These are phyloP conservation scores for Persicaria maculosa DNA, from an alignment of 148 eudicot genomes.

Conservation along the genomic window DNA sequence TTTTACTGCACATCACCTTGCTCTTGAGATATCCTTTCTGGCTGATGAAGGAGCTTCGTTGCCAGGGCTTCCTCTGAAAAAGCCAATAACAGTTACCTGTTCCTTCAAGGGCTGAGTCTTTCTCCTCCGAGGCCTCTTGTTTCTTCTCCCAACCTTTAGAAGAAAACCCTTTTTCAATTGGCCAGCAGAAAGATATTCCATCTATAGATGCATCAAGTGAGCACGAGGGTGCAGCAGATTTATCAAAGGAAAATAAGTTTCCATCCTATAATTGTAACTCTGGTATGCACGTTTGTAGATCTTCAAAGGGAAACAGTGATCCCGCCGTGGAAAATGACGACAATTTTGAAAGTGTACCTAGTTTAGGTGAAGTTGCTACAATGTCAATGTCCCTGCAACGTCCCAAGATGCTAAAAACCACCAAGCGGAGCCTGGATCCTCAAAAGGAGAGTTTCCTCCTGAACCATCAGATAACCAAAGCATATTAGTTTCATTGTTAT, in stretches of 20 bases:
- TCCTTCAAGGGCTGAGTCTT: slow-evolving; percentile 12
- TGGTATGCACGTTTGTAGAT: slow-evolving; percentile 11
- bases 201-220: slow-evolving; percentile 19
- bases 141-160: slow-evolving; percentile 20
- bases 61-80: slow-evolving; percentile 61
- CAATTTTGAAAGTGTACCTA: slow-evolving; percentile 18
- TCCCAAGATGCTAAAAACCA: slow-evolving; percentile 29
- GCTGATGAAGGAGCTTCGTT: slow-evolving; percentile 98
- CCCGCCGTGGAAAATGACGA: slow-evolving; percentile 16
- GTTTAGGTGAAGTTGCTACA: slow-evolving; percentile 16
- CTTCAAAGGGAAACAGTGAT: slow-evolving; percentile 14
- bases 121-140: slow-evolving; percentile 9
- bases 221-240: slow-evolving; percentile 6
- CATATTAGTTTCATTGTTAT: slow-evolving; percentile 81
- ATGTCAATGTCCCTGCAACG: slow-evolving; percentile 28
- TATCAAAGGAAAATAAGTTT: slow-evolving; percentile 8
- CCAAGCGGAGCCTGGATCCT: slow-evolving; percentile 30
- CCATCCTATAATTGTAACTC: background rate
- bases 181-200: slow-evolving; percentile 18
- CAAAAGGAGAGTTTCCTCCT: slow-evolving; percentile 78
- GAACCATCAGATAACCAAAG: slow-evolving; percentile 77
- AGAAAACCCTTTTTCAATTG: slow-evolving; percentile 16
- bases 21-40: slow-evolving; percentile 94
- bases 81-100: slow-evolving; percentile 50
- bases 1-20: slow-evolving; percentile 97